Evolutionary conservation across 2,329 filamentous ascomycete species (phyloP).

Genomic region (Kalaharituber pfeilii): DNA sequence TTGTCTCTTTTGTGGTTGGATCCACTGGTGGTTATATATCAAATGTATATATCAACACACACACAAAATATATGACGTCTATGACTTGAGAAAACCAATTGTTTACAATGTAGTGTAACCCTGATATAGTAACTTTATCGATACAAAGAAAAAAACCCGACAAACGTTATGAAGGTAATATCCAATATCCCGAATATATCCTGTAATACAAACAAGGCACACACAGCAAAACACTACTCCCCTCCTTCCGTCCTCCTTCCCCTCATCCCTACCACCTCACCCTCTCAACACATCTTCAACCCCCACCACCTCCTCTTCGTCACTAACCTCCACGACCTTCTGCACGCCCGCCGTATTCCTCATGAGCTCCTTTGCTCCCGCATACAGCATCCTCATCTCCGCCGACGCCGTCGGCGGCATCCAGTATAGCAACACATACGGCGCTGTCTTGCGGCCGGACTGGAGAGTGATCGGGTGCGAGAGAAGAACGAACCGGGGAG

Average conservation of each 20-base stretch:
- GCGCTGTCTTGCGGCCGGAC: conserved; percentile 69
- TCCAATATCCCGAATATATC: no score
- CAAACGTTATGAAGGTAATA: no score
- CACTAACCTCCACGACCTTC: conserved; percentile 68
- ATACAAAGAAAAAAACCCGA: no score
- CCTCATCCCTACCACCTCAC: no score
- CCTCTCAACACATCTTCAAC: conserved; percentile 49
- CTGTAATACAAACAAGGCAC: no score
- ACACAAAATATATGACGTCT: no score
- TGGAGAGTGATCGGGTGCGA: conserved; percentile 71
- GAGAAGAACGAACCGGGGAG: conserved; percentile 73
- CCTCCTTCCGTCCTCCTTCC: not conserved
- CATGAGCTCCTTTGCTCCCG: conserved; percentile 89
- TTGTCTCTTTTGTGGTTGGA: not conserved
- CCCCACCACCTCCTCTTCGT: conserved; percentile 62
- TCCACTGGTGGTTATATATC: no score
- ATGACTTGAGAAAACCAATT: no score
- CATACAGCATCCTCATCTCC: conserved; percentile 82
- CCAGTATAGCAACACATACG: conserved; percentile 91
- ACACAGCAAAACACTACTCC: not conserved
- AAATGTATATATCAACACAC: no score
- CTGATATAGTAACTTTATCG: no score
- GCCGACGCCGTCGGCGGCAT: conserved; percentile 80
- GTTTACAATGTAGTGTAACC: no score
- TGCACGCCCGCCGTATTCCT: conserved; percentile 83